phyloP scores from a whole-genome alignment of 192 early-diverging fungal genomes.

The Dispira simplex region DNA sequence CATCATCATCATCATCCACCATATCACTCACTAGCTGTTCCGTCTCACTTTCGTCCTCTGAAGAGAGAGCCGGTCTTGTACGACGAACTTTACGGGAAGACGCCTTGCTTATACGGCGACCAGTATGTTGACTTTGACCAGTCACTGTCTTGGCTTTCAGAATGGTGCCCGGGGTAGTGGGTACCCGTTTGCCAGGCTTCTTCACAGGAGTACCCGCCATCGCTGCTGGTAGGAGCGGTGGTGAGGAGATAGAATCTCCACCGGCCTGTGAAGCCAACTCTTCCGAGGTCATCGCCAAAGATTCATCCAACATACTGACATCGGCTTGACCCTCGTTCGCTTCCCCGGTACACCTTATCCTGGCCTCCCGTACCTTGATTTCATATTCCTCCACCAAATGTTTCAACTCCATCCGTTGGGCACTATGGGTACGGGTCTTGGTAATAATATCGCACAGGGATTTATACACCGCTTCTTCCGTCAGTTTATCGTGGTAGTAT shows the following conservation, averaged over 20 bases:
- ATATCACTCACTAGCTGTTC: too few relatives aligned
- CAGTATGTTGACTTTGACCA: not conserved
- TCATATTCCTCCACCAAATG: conserved; percentile 75
- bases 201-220: not conserved
- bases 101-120: not conserved
- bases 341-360: conserved; percentile 49
- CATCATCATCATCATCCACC: too few relatives aligned
- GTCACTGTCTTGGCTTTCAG: conserved; percentile 13
- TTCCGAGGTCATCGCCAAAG: not conserved
- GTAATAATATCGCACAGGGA: conserved; percentile 69
- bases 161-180: not conserved
- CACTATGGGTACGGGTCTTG: conserved; percentile 39
- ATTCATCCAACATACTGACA: conserved; percentile 5
- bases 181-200: conserved; percentile 2
- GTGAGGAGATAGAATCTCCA: not conserved
- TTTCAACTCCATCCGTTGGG: conserved; percentile 66
- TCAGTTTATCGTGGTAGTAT: conserved; percentile 82
- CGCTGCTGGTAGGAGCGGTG: not conserved
- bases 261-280: not conserved
- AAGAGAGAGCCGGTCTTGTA: too few relatives aligned
- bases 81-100: not conserved
- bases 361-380: conserved; percentile 51
- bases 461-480: conserved; percentile 73
- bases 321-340: conserved; percentile 19
- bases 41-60: too few relatives aligned